A percentile compares a stretch with the other conserved stretches of the same genome.
Evolutionary conservation across 78 protist species (phyloP).

Genomic region (Dictyostelium intermedium): DNA sequence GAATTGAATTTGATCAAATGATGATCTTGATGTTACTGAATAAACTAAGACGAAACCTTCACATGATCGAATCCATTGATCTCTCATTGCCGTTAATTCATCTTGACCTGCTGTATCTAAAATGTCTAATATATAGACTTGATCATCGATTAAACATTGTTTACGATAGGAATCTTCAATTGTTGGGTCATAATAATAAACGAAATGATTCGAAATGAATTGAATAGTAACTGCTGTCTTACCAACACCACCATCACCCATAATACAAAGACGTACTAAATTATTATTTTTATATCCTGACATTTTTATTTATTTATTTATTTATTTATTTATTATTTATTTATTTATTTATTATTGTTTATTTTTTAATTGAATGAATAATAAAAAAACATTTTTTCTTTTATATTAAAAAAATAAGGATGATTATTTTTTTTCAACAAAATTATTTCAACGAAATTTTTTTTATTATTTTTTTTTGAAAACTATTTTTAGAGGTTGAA

Average conservation of each 20-base stretch:
- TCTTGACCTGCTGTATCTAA: slow-evolving; percentile 98
- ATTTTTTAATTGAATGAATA: too few relatives aligned
- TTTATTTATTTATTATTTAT: too few relatives aligned
- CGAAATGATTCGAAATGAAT: slow-evolving; percentile 58
- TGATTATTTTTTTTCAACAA: too few relatives aligned
- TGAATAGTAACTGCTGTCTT: slow-evolving; percentile 49
- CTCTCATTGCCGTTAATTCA: slow-evolving; percentile 96
- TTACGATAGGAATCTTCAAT: slow-evolving; percentile 97
- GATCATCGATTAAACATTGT: slow-evolving; percentile 84
- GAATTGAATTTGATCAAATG: slow-evolving; percentile 94
- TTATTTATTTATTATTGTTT: too few relatives aligned
- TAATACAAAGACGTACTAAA: neutral
- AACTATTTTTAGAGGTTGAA: too few relatives aligned
- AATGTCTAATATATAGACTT: slow-evolving; percentile 69
- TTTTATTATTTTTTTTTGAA: too few relatives aligned
- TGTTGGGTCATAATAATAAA: slow-evolving; percentile 96
- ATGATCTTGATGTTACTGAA: slow-evolving; percentile 91
- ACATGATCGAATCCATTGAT: slow-evolving; percentile 96
- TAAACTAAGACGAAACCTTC: slow-evolving; percentile 98
- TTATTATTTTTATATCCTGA: neutral
- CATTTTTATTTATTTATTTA: neutral
- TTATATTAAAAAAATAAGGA: too few relatives aligned
- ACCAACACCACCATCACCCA: slow-evolving; percentile 38
- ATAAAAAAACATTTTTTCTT: too few relatives aligned
- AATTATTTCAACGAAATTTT: too few relatives aligned